Evolutionary conservation across 192 early-diverging fungal species (phyloP), one percentile per base, ranked within the genome.

Genomic region (Rhizophagus sp.): DNA sequence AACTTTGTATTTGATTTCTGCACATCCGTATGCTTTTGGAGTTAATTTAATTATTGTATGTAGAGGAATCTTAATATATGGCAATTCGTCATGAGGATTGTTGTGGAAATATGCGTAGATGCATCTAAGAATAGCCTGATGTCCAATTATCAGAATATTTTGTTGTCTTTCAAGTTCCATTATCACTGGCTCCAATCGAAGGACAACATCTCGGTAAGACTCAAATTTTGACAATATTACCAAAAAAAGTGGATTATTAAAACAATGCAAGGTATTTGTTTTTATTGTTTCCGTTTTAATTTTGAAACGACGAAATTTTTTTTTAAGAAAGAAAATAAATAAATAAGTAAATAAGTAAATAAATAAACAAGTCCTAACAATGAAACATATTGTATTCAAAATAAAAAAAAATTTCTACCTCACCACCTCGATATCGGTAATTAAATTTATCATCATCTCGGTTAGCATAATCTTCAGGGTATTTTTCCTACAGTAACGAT

Each of bases 81-180:
- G 98, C 52, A 99, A 85, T 79, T 99, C 96, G 36, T 98, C 96
- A 75, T 96, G 97, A 27, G 90, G 88, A 80, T 95, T 92, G 74
- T 97, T 96, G 85, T 97, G 88, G 86, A 98, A 99, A 86, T 99
- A 99, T 57, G 95, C 96, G 83, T 99, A 99, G 72, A 99, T 93
- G 83, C 96, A 97, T 30, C 98, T 90, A 79, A 99, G 86, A 44
- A 99, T 97, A 1, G 97, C 98, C 77, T 99, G 98, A 83, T 99
- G 98, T 24, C 96, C 96, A 82, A 99, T 91, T 69, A 99, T 98
- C 76, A 99, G 87, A 70, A 99, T 97, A 79, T 95, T 94, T 82
- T 96, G 93, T 84, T 99, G 97, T 41, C 98, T 91, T 82, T 98
- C 98, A 61, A 99, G 88, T 82, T 99, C 98, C 96, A 99, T 96